Evolutionary conservation across 202 grass and related monocot species (phyloP), one percentile per base, ranked within the genome.

Genomic region (Digitaria exilis): DNA sequence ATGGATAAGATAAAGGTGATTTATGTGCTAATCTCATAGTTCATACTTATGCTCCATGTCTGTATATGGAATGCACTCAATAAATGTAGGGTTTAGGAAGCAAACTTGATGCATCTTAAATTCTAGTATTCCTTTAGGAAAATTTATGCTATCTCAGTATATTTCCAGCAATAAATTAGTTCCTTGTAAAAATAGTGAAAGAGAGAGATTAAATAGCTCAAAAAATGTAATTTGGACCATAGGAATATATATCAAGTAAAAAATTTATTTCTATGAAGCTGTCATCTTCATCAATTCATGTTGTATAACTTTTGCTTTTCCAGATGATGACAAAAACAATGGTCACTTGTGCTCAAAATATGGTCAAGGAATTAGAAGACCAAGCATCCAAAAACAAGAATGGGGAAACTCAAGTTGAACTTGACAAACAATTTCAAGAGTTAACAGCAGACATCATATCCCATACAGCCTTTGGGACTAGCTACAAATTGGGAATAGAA

Each of bases 1-100:
- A 92, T 84, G 44, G 90, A 89, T 22, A 92, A 86, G 73, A 12
- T 92, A 12, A 92, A 92, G 86, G 86, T 85, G 56, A 45, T 44
- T 0, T 6, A 7, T 55, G 1, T 6, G 17, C 51, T 55, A n/a
- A 54, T 54, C 50, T 54, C 50, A 54, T 54, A 54, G 50, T n/a
- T 54, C 3, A 1, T 54, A n/a, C 7, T 54, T 54, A 5, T 19
- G 15, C 12, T 50, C 16, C 48, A 50, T 18, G 48, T 4, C 48
- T 19, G 48, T 50, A 19, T 4, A 50, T 50, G 48, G 48, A 19
- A 50, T 19, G 16, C 48, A 50, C 5, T 50, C 13, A 16, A 50
- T 50, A 50, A 50, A 17, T n/a, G 3, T 54, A 54, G 50, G 19
- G 6, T 54, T 54, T n/a, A 19, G 7, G 50, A 6, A 54, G 19